Conservation (phyloP, 441 rosid species). For the Adansonia gregorii region DNA sequence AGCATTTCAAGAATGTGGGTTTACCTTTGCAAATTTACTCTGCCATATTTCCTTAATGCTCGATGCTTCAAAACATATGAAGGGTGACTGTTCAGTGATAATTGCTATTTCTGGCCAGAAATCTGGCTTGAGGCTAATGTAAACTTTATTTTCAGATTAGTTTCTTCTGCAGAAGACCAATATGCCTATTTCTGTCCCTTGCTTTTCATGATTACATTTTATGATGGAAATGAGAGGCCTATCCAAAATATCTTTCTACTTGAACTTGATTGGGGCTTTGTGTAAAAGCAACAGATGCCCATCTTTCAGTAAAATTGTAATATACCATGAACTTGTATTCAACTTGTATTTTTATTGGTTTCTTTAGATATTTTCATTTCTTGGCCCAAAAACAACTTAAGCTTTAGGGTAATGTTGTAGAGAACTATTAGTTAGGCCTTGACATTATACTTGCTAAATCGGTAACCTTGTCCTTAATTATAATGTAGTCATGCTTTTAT, state of each 20-base stretch:
- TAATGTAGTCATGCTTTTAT: not conserved
- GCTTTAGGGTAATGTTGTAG: not conserved
- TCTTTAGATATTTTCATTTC: conserved; percentile 2
- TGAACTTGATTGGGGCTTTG: conserved; percentile 10
- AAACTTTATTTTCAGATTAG: not conserved
- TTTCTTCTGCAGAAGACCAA: not conserved
- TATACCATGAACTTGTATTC: not conserved
- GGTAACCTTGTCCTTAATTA: conserved; percentile 12
- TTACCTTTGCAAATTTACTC: not conserved
- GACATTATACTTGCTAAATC: not conserved
- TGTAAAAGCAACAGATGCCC: not conserved
- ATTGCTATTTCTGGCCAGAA: conserved; percentile 9
- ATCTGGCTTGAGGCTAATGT: not conserved
- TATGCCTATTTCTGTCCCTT: not conserved
- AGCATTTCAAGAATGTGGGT: not conserved
- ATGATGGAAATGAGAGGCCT: not conserved
- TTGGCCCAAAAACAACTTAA: not conserved
- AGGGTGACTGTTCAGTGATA: conserved; percentile 4
- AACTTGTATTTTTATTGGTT: not conserved
- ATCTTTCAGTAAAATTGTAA: not conserved
- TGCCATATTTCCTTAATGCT: not conserved
- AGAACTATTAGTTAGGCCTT: not conserved
- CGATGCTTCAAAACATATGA: not conserved
- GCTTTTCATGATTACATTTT: not conserved
- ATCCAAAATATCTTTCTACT: not conserved